Conservation (phyloP, 495 filamentous ascomycete genomes). For the Penicillium dipodomyicola region DNA sequence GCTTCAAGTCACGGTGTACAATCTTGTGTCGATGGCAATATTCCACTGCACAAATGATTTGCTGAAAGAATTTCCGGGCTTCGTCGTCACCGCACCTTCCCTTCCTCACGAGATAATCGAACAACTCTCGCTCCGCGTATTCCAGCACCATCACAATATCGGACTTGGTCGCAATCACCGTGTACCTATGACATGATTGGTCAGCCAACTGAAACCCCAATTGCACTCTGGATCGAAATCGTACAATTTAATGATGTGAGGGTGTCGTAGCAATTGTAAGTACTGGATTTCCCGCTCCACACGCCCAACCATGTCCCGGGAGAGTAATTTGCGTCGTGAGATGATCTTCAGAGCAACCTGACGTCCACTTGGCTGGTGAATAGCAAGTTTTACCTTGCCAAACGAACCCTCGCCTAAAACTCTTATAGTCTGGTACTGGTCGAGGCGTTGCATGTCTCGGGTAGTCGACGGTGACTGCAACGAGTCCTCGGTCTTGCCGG, state of each 20-base stretch:
- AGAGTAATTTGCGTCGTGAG: slow-evolving; percentile 88
- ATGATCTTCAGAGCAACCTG: slow-evolving; percentile 98
- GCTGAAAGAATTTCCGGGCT: slow-evolving; percentile 95
- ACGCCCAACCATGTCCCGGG: slow-evolving; percentile 92
- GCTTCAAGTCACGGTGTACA: slow-evolving; percentile 95
- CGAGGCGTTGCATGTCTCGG: slow-evolving; percentile 72
- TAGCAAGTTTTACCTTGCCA: slow-evolving; percentile 96
- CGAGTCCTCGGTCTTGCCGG: slow-evolving; percentile 34
- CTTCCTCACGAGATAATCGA: slow-evolving; percentile 92
- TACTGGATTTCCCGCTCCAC: slow-evolving; percentile 99
- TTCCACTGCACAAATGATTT: slow-evolving; percentile 98
- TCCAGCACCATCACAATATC: slow-evolving; percentile 99
- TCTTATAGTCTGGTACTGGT: slow-evolving; percentile 83
- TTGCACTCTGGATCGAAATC: slow-evolving; percentile 22
- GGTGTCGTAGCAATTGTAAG: slow-evolving; percentile 89
- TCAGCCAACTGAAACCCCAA: slow-evolving; percentile 8
- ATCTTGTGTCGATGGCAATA: slow-evolving; percentile 99
- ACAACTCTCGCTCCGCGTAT: slow-evolving; percentile 93
- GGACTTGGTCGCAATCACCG: slow-evolving; percentile 85
- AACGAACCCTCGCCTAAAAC: slow-evolving; percentile 96
- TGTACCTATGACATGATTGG: slow-evolving; percentile 60
- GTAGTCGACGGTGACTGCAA: slow-evolving; percentile 46
- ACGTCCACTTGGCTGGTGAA: slow-evolving; percentile 84
- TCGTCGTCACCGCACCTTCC: slow-evolving; percentile 86
- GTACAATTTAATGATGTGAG: slow-evolving; percentile 98